These are phyloP conservation scores for Leccinum subtestaceum DNA, from an alignment of 768 basidiomycete species.

Conservation along the genomic window DNA sequence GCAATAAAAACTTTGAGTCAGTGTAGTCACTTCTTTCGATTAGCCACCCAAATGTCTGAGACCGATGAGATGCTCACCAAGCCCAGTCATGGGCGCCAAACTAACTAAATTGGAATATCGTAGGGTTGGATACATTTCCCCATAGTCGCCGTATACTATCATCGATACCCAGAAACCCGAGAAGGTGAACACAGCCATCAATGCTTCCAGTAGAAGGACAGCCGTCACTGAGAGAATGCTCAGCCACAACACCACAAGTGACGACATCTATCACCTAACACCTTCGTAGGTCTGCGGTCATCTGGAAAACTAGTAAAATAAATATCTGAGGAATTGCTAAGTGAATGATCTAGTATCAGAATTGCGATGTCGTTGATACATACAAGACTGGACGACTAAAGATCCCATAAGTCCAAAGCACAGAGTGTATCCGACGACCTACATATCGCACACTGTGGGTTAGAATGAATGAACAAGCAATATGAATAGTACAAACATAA, in stretches of 20 bases:
- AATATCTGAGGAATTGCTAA: constrained; percentile 8
- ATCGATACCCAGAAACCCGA: constrained; percentile 6
- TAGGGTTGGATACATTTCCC: too few species aligned
- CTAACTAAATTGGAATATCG: too few species aligned
- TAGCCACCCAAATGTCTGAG: too few species aligned
- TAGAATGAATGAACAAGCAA: too few species aligned
- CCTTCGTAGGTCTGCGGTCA: constrained; percentile 12
- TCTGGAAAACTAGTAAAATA: constrained; percentile 19
- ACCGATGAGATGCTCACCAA: not conserved
- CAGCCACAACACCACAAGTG: not conserved
- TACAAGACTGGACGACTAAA: constrained; percentile 17
- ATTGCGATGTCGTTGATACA: not conserved
- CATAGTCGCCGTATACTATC: too few species aligned
- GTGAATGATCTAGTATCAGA: not conserved
- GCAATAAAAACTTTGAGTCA: too few species aligned
- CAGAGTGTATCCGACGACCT: constrained; percentile 19
- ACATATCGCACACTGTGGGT: too few species aligned
- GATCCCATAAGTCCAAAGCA: constrained; percentile 17
- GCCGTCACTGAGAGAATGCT: constrained; percentile 4
- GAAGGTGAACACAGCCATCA: constrained; percentile 11
- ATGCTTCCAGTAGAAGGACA: constrained; percentile 16
- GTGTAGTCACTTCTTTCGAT: too few species aligned
- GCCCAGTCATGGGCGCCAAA: not conserved
- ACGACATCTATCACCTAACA: constrained; percentile 7
- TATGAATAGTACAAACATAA: not conserved